These are phyloP conservation scores for Ailanthus altissimus DNA, from an alignment of 345 rosid species.

Conservation along the genomic window DNA sequence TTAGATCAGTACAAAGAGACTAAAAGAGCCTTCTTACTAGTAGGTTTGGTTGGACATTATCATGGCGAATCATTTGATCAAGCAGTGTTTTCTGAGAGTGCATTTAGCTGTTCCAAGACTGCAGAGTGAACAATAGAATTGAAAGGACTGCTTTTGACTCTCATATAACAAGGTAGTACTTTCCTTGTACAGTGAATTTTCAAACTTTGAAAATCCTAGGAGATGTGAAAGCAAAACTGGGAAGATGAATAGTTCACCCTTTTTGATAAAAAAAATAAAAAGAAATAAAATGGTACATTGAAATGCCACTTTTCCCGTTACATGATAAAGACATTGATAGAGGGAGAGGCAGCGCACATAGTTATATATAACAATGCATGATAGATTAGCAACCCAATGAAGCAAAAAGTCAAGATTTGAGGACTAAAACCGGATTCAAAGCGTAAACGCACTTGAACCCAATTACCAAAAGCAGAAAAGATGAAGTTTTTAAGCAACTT, in stretches of 20 bases:
- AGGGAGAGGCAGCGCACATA: constrained; percentile 6
- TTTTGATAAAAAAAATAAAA: not conserved
- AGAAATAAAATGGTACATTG: not conserved
- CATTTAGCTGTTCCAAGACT: constrained; percentile 17
- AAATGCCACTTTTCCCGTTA: not conserved
- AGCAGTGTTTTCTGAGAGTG: constrained; percentile 13
- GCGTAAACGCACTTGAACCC: constrained; percentile 19
- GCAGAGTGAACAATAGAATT: not conserved
- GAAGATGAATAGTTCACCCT: not conserved
- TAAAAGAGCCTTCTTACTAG: not conserved
- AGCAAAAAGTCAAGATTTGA: constrained; percentile 9
- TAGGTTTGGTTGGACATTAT: constrained; percentile 16
- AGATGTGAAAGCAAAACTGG: not conserved
- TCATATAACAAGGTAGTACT: constrained; percentile 14
- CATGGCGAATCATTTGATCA: constrained; percentile 18
- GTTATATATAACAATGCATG: constrained; percentile 6
- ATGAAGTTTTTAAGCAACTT: constrained; percentile 6
- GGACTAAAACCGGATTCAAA: not conserved
- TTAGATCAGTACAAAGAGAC: constrained; percentile 24
- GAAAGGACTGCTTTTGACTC: constrained; percentile 9
- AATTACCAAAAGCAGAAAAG: constrained; percentile 7
- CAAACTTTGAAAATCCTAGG: constrained; percentile 6
- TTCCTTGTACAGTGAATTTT: constrained; percentile 10
- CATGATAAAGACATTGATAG: constrained; percentile 11
- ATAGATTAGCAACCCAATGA: not conserved